Conservation (phyloP, 352 stramenopile species). For the Phytophthora pisi region DNA sequence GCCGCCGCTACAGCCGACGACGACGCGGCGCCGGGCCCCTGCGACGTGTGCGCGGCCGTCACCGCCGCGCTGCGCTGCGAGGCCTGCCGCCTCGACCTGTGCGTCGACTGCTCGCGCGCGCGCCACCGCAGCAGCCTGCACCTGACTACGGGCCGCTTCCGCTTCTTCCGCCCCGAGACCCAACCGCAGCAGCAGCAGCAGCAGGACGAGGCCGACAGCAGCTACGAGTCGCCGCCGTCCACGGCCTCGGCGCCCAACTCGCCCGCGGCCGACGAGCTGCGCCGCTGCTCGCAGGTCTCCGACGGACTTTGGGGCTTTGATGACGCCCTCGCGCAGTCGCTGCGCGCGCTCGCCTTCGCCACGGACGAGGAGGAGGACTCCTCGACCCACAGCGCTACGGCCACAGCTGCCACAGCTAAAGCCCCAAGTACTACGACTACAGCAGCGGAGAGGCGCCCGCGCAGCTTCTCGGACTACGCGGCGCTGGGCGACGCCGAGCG, state of each 20-base stretch:
- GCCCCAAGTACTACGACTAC: no score
- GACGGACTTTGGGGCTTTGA: conserved; percentile 43
- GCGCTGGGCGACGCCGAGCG: conserved; percentile 32
- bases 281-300: conserved; percentile 6
- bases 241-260: conserved; percentile 36
- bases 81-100: conserved; percentile 59
- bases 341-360: conserved; percentile 53
- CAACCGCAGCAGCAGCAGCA: not conserved
- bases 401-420: no score
- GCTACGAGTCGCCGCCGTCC: conserved; percentile 34
- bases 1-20: not conserved
- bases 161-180: conserved; percentile 24
- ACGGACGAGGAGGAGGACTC: conserved; percentile 17
- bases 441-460: conserved; percentile 34
- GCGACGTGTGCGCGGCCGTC: conserved; percentile 49
- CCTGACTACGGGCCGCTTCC: conserved; percentile 36
- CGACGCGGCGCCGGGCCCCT: conserved; percentile 10
- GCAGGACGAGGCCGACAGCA: conserved; percentile 5
- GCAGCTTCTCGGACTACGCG: conserved; percentile 78
- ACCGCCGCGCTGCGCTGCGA: conserved; percentile 44
- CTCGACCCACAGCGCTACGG: no score
- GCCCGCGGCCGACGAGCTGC: conserved; percentile 23
- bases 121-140: conserved; percentile 56
- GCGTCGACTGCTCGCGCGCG: conserved; percentile 43
- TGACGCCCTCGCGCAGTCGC: conserved; percentile 49